These are phyloP conservation scores for Nakaseomyces sp. DNA, from an alignment of 1,139 yeast genomes.

Conservation along the genomic window DNA sequence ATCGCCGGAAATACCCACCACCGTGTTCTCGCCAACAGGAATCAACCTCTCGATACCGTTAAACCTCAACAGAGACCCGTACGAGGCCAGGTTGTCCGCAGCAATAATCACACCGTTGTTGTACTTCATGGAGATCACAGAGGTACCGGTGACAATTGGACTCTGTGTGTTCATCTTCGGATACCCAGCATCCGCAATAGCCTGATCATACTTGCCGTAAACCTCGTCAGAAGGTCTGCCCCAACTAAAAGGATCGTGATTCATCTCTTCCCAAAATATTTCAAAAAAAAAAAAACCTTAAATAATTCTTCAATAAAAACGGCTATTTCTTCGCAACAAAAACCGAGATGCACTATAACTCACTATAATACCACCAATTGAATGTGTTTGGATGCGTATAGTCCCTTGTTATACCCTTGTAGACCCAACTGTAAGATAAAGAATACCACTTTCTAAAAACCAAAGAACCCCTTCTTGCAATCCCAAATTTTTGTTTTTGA, in stretches of 20 bases:
- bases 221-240: slow-evolving; percentile 82
- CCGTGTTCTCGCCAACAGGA: slow-evolving; percentile 73
- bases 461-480: no score
- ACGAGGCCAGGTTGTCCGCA: slow-evolving; percentile 89
- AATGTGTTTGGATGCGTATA: no score
- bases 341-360: no score
- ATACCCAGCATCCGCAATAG: slow-evolving; percentile 55
- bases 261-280: no score
- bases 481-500: no score
- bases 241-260: slow-evolving; percentile 93
- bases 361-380: no score
- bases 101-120: slow-evolving; percentile 87
- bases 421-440: no score
- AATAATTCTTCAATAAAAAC: no score
- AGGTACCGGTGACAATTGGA: slow-evolving; percentile 94
- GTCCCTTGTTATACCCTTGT: no score
- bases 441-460: no score
- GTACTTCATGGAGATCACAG: slow-evolving; percentile 85
- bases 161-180: slow-evolving; percentile 85
- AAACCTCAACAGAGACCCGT: slow-evolving; percentile 87
- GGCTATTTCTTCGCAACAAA: no score
- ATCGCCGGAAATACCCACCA: slow-evolving; percentile 94
- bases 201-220: slow-evolving; percentile 70
- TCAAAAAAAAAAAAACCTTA: no score
- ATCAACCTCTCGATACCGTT: slow-evolving; percentile 76